These are phyloP conservation scores for Chiua sp. DNA, from an alignment of 1,284 basidiomycete genomes.

Conservation along the genomic window DNA sequence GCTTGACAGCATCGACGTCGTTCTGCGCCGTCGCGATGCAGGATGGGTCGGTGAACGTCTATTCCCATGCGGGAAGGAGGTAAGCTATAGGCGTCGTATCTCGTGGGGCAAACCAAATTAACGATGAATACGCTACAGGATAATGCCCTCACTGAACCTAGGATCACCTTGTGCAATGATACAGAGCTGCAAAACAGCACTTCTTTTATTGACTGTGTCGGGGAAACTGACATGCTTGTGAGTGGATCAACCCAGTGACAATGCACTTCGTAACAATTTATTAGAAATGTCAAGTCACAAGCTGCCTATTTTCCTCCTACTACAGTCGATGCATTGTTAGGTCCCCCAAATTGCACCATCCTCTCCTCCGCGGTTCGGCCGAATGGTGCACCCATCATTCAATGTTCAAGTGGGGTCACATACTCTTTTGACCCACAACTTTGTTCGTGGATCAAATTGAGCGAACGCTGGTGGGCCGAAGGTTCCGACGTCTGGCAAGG, in stretches of 20 bases:
- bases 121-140: constrained; percentile 44
- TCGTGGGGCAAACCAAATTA: constrained; percentile 5
- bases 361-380: constrained; percentile 68
- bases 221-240: constrained; percentile 81
- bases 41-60: constrained; percentile 80
- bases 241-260: constrained; percentile 28
- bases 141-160: constrained; percentile 78
- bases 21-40: constrained; percentile 82
- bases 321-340: constrained; percentile 65
- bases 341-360: constrained; percentile 57
- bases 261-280: constrained; percentile 13
- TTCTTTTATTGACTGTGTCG: constrained; percentile 75
- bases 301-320: constrained; percentile 67
- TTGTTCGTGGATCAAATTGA: constrained; percentile 72
- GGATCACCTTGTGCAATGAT: constrained; percentile 74
- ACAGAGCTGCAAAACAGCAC: constrained; percentile 62
- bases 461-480: constrained; percentile 80
- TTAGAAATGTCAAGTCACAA: constrained; percentile 76
- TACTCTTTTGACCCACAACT: constrained; percentile 79
- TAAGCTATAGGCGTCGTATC: constrained; percentile 36
- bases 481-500: constrained; percentile 84
- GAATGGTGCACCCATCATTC: constrained; percentile 80
- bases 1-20: constrained; percentile 62
- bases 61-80: constrained; percentile 82
- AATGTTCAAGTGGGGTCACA: constrained; percentile 74